A percentile compares a stretch with the other conserved stretches of the same genome.
phyloP scores from a whole-genome alignment of 148 eudicot genomes.

The Camellia sinensis region DNA sequence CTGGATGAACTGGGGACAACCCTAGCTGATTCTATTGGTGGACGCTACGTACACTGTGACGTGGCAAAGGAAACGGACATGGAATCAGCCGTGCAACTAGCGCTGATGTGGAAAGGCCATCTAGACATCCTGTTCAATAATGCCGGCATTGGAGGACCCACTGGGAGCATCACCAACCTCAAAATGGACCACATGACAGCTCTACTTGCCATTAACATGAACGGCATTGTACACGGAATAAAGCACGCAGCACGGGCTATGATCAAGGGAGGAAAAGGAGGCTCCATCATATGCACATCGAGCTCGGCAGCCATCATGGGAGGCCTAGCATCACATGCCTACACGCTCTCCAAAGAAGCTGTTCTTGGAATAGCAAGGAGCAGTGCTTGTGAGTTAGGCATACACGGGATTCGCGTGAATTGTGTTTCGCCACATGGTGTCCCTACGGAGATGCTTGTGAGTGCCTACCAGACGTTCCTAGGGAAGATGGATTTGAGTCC shows the following conservation, averaged over 20 bases:
- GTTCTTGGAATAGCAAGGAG: constrained; percentile 59
- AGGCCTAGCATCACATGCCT: constrained; percentile 68
- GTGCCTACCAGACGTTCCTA: constrained; percentile 31
- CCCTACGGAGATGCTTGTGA: constrained; percentile 68
- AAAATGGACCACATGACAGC: constrained; percentile 44
- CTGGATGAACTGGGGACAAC: constrained; percentile 54
- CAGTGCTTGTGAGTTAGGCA: constrained; percentile 68
- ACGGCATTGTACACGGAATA: constrained; percentile 61
- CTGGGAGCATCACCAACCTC: constrained; percentile 58
- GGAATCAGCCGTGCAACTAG: constrained; percentile 52
- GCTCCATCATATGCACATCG: constrained; percentile 68
- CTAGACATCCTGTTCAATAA: constrained; percentile 81
- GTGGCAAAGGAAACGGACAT: constrained; percentile 69
- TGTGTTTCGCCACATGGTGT: constrained; percentile 85
- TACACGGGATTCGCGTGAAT: constrained; percentile 72
- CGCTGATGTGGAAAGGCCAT: constrained; percentile 67
- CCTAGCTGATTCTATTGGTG: constrained; percentile 64
- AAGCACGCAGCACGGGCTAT: constrained; percentile 76
- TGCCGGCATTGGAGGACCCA: constrained; percentile 68
- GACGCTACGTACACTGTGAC: constrained; percentile 72
- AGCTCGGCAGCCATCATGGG: constrained; percentile 79
- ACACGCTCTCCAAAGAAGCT: constrained; percentile 74
- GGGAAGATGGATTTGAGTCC: constrained; percentile 26
- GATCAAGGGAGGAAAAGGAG: constrained; percentile 43
- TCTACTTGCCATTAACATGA: constrained; percentile 46